phyloP scores from a whole-genome alignment of 192 early-diverging fungal genomes.

The Entophlyctis luteolus region DNA sequence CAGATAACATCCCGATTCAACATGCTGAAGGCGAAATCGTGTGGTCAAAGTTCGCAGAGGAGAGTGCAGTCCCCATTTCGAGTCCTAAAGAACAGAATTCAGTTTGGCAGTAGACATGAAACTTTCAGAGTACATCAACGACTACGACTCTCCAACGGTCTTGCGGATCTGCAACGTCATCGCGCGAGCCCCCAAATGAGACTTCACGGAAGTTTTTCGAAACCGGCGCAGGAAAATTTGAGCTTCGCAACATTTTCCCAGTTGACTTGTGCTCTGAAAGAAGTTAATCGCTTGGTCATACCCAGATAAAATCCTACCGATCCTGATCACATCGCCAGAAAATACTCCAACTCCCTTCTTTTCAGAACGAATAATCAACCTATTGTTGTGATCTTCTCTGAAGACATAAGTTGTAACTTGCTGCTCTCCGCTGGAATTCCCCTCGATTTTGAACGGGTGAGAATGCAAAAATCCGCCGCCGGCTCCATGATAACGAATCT shows the following conservation, averaged over 20 bases:
- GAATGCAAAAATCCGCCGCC: constrained; percentile 94
- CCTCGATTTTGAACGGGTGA: constrained; percentile 77
- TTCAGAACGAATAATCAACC: constrained; percentile 73
- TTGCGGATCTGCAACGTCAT: neutral
- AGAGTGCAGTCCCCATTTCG: neutral
- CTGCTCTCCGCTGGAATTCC: constrained; percentile 92
- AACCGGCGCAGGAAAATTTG: neutral
- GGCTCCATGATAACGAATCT: constrained; percentile 75
- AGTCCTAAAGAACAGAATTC: neutral
- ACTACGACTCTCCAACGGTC: constrained; percentile 75
- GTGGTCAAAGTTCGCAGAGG: constrained; percentile 59
- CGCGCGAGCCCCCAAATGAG: neutral
- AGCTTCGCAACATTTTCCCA: neutral
- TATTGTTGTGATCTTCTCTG: constrained; percentile 89
- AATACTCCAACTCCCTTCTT: constrained; percentile 15
- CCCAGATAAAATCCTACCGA: constrained; percentile 37
- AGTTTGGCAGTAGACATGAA: neutral
- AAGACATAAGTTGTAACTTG: constrained; percentile 79
- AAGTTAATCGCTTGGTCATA: no score
- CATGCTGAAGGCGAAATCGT: constrained; percentile 75
- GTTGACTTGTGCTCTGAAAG: neutral
- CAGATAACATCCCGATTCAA: constrained; percentile 68
- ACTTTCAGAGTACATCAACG: constrained; percentile 51
- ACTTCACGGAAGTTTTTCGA: constrained; percentile 12
- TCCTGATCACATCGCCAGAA: constrained; percentile 77